These are phyloP conservation scores for Alternaria arbusti DNA, from an alignment of 2,329 filamentous ascomycete species.

Conservation along the genomic window DNA sequence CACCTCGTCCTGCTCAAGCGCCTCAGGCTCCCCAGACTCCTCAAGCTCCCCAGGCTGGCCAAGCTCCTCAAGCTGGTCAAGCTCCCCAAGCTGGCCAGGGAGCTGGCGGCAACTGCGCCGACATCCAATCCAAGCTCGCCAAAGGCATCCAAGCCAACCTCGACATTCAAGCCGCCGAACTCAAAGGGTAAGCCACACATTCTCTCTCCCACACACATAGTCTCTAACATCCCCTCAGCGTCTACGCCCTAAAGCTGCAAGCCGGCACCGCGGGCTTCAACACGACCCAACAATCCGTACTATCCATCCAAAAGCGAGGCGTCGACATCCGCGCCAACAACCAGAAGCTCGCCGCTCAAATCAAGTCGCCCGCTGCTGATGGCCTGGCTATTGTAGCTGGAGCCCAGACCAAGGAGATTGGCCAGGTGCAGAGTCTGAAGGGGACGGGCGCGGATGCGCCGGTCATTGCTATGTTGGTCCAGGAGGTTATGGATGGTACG, in stretches of 20 bases:
- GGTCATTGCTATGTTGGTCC: conserved; percentile 17
- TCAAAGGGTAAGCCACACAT: conserved; percentile 16
- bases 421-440: conserved; percentile 15
- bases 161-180: conserved; percentile 28
- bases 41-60: background rate
- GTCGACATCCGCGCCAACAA: conserved; percentile 27
- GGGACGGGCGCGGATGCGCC: conserved; percentile 7
- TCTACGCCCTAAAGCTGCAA: conserved; percentile 11
- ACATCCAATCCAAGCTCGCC: conserved; percentile 5
- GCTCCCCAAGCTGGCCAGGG: background rate
- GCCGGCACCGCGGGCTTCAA: conserved; percentile 2
- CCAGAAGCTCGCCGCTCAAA: conserved; percentile 24
- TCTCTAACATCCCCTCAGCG: conserved; percentile 5
- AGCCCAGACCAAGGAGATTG: conserved; percentile 24
- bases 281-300: background rate
- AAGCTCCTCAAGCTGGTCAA: background rate
- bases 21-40: background rate
- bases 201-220: no score
- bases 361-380: conserved; percentile 19
- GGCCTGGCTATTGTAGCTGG: conserved; percentile 22
- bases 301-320: conserved; percentile 21
- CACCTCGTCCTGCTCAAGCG: background rate
- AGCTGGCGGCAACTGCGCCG: background rate
- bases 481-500: conserved; percentile 23
- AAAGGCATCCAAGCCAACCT: conserved; percentile 28